Base-by-base conservation (phyloP, 1,284 basidiomycete species). In the Ustilago shanxiensis region DNA sequence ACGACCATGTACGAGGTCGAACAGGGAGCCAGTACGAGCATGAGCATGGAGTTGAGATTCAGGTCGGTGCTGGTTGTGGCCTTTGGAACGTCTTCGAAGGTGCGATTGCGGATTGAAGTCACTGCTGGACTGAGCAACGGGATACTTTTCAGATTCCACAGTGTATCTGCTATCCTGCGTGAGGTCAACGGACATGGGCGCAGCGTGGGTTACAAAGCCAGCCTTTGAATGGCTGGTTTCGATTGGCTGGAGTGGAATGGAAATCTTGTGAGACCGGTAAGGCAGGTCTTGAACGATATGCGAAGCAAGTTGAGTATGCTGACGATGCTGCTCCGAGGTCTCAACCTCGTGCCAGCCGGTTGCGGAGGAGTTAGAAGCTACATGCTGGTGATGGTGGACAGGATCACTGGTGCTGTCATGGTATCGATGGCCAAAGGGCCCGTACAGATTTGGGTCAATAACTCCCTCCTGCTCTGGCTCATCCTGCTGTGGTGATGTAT, bases 381-480 rank as follows among this genome's bases (percentile, higher is more conserved):
- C 13, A 35, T 39, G 62, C 18, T 63, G 41, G 14, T 41, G 47
- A 13, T 57, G 41, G 20, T 50, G 13, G 35, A 35, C n/a, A 7
- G 16, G 37, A 7, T 51, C 31, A 0, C 16, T 20, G 2, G 31
- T 26, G 51, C 44, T 63, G 2, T 66, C 60, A 28, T 41, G 62
- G n/a, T 78, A 70, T 2, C 53, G 45, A 49, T 69, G 60, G 9
- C 76, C 76, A 29, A 73, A 78, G 13, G 72, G 67, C 14, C 72
- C 76, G 31, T 75, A 78, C 16, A 73, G 60, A 49, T 78, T 78
- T 16, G 76, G 76, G 26, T 78, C 72, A 56, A 74, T 74, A 39
- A 74, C 49, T 18, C 55, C 65, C 18, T 54, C 49, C 18, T 64
- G 35, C 11, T 65, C 28, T 22, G 53, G 56, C 3, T 61, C 50